phyloP scores from a whole-genome alignment of 805 yeast species.

The Candida tallmaniae region DNA sequence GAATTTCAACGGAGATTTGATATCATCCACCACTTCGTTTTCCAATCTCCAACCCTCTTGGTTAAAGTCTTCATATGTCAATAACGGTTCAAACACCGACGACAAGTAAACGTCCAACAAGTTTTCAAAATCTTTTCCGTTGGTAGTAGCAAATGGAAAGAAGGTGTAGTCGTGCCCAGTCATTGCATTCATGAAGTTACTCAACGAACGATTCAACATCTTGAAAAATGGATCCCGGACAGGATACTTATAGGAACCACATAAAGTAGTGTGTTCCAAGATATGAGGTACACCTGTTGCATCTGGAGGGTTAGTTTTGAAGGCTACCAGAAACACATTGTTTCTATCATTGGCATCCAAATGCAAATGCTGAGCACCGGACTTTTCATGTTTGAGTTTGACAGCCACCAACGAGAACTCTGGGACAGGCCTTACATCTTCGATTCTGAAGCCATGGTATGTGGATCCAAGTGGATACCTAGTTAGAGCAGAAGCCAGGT shows the following conservation, averaged over 20 bases:
- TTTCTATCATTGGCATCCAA: conserved; percentile 76
- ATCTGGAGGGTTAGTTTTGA: conserved; percentile 93
- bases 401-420: conserved; percentile 81
- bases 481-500: conserved; percentile 8
- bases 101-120: conserved; percentile 85
- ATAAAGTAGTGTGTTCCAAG: conserved; percentile 89
- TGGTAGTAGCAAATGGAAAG: conserved; percentile 95
- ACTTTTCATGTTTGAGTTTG: conserved; percentile 56
- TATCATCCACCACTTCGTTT: conserved; percentile 56
- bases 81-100: conserved; percentile 76
- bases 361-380: conserved; percentile 82
- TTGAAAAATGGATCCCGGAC: conserved; percentile 97
- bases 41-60: conserved; percentile 99
- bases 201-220: conserved; percentile 90
- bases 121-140: conserved; percentile 72
- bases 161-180: conserved; percentile 96
- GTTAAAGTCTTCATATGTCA: conserved; percentile 73
- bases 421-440: conserved; percentile 65
- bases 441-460: conserved; percentile 64
- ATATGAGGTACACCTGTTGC: conserved; percentile 96
- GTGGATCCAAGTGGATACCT: conserved; percentile 62
- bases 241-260: conserved; percentile 89
- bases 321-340: conserved; percentile 83
- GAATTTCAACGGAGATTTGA: conserved; percentile 57
- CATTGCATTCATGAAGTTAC: conserved; percentile 98